Evolutionary conservation across 495 filamentous ascomycete genomes (phyloP), one percentile per base, ranked within the genome.

Genomic region (Bacidia gigantensis): DNA sequence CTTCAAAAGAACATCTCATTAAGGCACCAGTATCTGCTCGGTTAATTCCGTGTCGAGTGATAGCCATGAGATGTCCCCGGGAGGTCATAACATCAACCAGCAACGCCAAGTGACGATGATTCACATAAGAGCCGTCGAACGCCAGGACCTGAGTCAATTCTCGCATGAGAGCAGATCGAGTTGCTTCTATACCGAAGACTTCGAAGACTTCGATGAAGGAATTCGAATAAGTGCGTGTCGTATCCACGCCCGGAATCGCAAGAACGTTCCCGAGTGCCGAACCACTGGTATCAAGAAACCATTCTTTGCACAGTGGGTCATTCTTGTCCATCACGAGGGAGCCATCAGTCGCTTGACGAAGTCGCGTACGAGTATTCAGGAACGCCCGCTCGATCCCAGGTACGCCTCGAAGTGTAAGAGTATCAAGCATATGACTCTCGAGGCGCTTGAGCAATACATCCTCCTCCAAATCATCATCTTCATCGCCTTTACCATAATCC

Each of bases 1-100:
- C 93, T 70, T 99, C 92, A 69, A 99, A 99, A 9, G 92, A 99
- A 73, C 92, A 99, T 63, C 92, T 82, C 92, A 99, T 99, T 60
- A 99, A 73, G 1, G 92, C 92, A 72, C 92, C 92, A 45, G 93
- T 99, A 60, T 99, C 93, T 11, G 88, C 84, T 58, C 93, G 80
- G 69, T 99, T 99, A 68, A 99, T 99, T 71, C 92, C 92, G 56
- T 97, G 93, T 66, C 92, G 87, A 52, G 92, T 97, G 50, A 97
- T 89, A 3, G 92, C 89, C 65, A 94, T 94, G 58, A 99, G 75
- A 58, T 84, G 82, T 44, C 92, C 92, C 43, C 92, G 80, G 49
- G 89, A 85, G 17, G 89, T 96, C 92, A 99, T 99, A 49, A 99
- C 87, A 68, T 99, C 92, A 54, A 94, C 87, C 47, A 99, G 70